These are phyloP conservation scores for Dothistroma septosporum DNA, from an alignment of 2,329 filamentous ascomycete species.

Conservation along the genomic window DNA sequence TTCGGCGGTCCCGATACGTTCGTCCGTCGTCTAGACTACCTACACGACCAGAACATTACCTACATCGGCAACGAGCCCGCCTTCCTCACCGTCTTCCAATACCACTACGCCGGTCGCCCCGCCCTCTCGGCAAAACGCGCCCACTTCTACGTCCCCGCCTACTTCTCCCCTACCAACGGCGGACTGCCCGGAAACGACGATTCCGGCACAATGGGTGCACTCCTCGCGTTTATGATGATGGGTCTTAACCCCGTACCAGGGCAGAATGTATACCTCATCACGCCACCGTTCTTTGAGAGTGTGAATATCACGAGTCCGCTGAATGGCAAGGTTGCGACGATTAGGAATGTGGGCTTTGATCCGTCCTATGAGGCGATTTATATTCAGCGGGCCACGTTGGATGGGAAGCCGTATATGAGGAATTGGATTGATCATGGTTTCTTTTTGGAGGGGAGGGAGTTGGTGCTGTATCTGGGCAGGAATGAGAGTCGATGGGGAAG, in stretches of 20 bases:
- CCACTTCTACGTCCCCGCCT: conserved; percentile 39
- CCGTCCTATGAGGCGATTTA: conserved; percentile 30
- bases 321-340: conserved; percentile 38
- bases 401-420: conserved; percentile 37
- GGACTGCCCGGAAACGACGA: conserved; percentile 35
- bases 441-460: conserved; percentile 38
- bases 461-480: conserved; percentile 35
- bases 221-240: conserved; percentile 39
- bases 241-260: conserved; percentile 35
- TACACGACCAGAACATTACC: conserved; percentile 52
- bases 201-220: conserved; percentile 40
- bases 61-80: conserved; percentile 65
- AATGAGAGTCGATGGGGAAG: conserved; percentile 37
- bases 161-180: conserved; percentile 35
- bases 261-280: conserved; percentile 40
- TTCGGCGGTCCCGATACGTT: conserved; percentile 57
- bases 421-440: conserved; percentile 44
- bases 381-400: conserved; percentile 38
- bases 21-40: conserved; percentile 55
- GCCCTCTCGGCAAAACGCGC: conserved; percentile 37
- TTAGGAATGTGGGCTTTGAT: conserved; percentile 40
- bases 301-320: conserved; percentile 35
- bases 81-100: conserved; percentile 35
- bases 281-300: conserved; percentile 39
- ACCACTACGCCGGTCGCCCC: conserved; percentile 41